These are phyloP conservation scores for Ochromonas danica DNA, from an alignment of 108 stramenopile genomes.

Conservation along the genomic window DNA sequence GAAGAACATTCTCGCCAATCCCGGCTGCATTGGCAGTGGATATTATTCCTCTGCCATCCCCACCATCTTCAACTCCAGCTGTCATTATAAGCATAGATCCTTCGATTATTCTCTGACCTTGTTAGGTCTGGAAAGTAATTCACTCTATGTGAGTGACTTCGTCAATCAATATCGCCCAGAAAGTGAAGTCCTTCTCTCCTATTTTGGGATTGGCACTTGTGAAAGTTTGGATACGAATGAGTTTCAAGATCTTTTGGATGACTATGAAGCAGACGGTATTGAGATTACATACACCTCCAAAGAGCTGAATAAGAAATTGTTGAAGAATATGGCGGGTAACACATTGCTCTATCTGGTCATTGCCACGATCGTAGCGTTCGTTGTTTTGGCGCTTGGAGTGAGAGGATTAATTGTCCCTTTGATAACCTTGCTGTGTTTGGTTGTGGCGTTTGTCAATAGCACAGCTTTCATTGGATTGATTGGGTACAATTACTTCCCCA, in stretches of 20 bases:
- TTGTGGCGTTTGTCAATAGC: neutral
- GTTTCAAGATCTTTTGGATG: neutral
- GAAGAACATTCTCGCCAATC: neutral
- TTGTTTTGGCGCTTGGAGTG: neutral
- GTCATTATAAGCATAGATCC: neutral
- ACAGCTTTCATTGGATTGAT: neutral
- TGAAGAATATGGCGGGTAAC: neutral
- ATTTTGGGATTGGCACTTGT: neutral
- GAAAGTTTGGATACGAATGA: neutral
- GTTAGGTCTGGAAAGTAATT: neutral
- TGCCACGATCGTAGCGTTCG: neutral
- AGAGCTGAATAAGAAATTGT: neutral
- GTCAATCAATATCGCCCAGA: neutral
- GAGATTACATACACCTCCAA: neutral
- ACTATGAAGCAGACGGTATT: neutral
- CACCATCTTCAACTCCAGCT: neutral
- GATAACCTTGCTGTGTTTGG: neutral
- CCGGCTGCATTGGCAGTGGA: neutral
- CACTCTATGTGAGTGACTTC: neutral
- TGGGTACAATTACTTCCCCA: neutral
- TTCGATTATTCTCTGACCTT: neutral
- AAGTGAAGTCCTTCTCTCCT: neutral
- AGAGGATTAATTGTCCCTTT: neutral
- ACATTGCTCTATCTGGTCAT: neutral
- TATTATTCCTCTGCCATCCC: neutral